These are phyloP conservation scores for Strobilomyces echinocephalus DNA, from an alignment of 768 basidiomycete species.

Conservation along the genomic window DNA sequence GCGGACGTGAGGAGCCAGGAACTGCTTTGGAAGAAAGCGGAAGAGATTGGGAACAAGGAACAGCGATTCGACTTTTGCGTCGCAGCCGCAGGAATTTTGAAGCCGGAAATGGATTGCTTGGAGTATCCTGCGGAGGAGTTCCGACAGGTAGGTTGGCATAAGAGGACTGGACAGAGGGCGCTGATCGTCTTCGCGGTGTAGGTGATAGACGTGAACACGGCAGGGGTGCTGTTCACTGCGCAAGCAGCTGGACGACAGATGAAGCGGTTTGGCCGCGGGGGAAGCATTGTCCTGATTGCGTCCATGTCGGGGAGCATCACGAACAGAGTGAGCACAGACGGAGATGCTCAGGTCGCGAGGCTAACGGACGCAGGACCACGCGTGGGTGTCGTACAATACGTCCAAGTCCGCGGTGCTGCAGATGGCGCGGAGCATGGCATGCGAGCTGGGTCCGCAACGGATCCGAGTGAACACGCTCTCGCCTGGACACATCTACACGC, in stretches of 20 bases:
- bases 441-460: conserved; percentile 60
- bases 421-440: conserved; percentile 80
- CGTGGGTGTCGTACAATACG: conserved; percentile 73
- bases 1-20: conserved; percentile 65
- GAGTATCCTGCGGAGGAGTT: conserved; percentile 64
- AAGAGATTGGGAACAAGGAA: conserved; percentile 61
- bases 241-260: conserved; percentile 59
- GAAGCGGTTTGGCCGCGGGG: conserved; percentile 42
- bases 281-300: conserved; percentile 56
- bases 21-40: conserved; percentile 50
- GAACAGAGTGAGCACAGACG: conserved; percentile 47
- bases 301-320: conserved; percentile 66
- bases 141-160: conserved; percentile 42
- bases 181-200: conserved; percentile 19
- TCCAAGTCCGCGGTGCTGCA: conserved; percentile 77
- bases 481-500: conserved; percentile 72
- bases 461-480: conserved; percentile 77
- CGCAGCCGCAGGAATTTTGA: conserved; percentile 73
- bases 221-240: conserved; percentile 56
- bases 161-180: no score
- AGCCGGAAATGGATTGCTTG: conserved; percentile 55
- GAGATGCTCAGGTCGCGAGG: neutral
- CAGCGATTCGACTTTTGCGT: conserved; percentile 70
- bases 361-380: conserved; percentile 49
- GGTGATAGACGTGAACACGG: conserved; percentile 65